phyloP scores from a whole-genome alignment of 805 yeast genomes.

The Groenewaldozyma tartarivorans region DNA sequence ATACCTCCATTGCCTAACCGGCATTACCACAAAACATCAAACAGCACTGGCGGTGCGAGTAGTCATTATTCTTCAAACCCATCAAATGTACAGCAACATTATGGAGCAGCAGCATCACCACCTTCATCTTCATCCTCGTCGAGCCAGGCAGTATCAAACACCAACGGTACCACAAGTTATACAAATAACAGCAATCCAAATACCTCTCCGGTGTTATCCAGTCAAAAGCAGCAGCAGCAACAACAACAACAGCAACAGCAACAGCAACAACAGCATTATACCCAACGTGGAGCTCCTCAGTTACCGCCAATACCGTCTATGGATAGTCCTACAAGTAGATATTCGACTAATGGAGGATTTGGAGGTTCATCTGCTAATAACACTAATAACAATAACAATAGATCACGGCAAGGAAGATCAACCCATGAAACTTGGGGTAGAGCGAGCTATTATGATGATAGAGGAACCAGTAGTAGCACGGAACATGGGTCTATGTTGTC shows the following conservation, averaged over 20 bases:
- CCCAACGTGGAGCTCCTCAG: neutral
- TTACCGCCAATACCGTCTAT: neutral
- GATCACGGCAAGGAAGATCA: too few species aligned
- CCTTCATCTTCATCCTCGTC: neutral
- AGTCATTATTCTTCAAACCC: neutral
- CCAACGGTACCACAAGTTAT: neutral
- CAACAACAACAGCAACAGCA: too few species aligned
- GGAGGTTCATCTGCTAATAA: neutral
- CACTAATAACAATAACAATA: too few species aligned
- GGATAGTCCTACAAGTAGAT: neutral
- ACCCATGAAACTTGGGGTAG: too few species aligned
- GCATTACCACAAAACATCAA: neutral
- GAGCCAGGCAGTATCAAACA: neutral
- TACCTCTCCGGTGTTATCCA: too few species aligned
- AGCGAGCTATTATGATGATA: neutral
- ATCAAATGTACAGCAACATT: neutral
- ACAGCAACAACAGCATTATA: neutral
- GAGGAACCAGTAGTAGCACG: too few species aligned
- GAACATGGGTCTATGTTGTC: neutral
- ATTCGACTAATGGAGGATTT: neutral
- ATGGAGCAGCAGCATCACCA: neutral
- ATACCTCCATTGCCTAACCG: constrained; percentile 20
- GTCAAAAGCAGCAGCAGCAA: too few species aligned
- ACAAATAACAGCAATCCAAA: neutral
- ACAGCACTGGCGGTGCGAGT: neutral